Conservation (phyloP, 805 yeast genomes). For the Wickerhamomyces strasburgensis region DNA sequence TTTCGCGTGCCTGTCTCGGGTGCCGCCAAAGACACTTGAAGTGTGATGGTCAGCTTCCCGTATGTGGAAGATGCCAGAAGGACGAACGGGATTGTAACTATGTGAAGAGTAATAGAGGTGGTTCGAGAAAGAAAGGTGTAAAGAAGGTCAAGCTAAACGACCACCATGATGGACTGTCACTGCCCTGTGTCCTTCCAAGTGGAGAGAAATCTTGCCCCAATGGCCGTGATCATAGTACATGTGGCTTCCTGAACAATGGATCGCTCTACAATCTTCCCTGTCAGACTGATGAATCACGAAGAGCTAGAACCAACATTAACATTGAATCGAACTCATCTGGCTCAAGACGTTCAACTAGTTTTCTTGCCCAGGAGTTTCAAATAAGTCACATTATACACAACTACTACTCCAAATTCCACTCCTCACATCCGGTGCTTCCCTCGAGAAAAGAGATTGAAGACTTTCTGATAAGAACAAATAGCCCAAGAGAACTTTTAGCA, state of each 20-base stretch:
- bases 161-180: neutral
- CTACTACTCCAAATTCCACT: slow-evolving; percentile 37
- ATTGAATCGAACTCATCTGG: slow-evolving; percentile 7
- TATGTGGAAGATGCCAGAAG: slow-evolving; percentile 38
- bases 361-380: slow-evolving; percentile 14
- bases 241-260: slow-evolving; percentile 18
- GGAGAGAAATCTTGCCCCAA: slow-evolving; percentile 20
- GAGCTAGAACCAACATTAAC: slow-evolving; percentile 7
- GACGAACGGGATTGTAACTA: slow-evolving; percentile 36
- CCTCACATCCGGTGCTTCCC: slow-evolving; percentile 45
- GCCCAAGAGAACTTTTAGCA: slow-evolving; percentile 37
- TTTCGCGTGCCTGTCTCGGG: slow-evolving; percentile 45
- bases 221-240: slow-evolving; percentile 18
- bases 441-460: slow-evolving; percentile 29
- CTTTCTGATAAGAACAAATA: slow-evolving; percentile 29
- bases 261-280: slow-evolving; percentile 20
- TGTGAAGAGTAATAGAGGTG: slow-evolving; percentile 50
- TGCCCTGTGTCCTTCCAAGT: slow-evolving; percentile 17
- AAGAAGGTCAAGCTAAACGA: slow-evolving; percentile 19
- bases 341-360: neutral
- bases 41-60: slow-evolving; percentile 45
- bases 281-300: slow-evolving; percentile 1
- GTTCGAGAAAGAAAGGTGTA: slow-evolving; percentile 46
- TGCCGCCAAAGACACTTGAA: slow-evolving; percentile 47
- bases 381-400: slow-evolving; percentile 19